Evolutionary conservation across 2,329 filamentous ascomycete species (phyloP).

Genomic region (Epichloe scottii): DNA sequence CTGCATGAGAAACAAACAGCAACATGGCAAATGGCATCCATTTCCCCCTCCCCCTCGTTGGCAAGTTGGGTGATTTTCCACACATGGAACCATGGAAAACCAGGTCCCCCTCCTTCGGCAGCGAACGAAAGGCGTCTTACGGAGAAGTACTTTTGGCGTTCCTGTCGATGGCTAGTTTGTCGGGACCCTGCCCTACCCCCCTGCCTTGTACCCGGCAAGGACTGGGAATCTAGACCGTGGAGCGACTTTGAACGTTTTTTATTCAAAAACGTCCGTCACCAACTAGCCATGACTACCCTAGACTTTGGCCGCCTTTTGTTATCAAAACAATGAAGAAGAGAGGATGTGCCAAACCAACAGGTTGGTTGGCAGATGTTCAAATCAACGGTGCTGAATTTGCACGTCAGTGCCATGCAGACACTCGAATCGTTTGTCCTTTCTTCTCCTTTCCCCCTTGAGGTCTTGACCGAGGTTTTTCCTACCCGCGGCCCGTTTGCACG

Average conservation of each 20-base stretch:
- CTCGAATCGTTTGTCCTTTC: too few species aligned
- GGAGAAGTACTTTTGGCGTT: neutral
- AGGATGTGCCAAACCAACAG: too few species aligned
- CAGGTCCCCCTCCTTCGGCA: neutral
- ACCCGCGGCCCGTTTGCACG: too few species aligned
- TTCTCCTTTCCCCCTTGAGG: too few species aligned
- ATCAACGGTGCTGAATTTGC: neutral
- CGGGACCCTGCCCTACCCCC: neutral
- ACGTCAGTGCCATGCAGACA: neutral
- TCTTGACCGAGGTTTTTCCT: too few species aligned
- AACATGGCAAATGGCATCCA: neutral
- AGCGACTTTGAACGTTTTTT: neutral
- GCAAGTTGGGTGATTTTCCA: too few species aligned
- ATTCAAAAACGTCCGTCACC: neutral
- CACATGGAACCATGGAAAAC: neutral
- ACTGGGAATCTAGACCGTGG: neutral
- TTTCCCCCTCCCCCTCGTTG: neutral
- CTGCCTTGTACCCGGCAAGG: neutral
- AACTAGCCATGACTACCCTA: neutral
- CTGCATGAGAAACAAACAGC: neutral
- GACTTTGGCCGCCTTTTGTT: neutral
- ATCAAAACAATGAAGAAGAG: too few species aligned
- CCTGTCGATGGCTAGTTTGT: neutral
- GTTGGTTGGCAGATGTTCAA: neutral
- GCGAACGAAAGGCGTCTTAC: neutral